Evolutionary conservation across 345 rosid species (phyloP), one percentile per base, ranked within the genome.

Genomic region (Gossypium ekmanianum): DNA sequence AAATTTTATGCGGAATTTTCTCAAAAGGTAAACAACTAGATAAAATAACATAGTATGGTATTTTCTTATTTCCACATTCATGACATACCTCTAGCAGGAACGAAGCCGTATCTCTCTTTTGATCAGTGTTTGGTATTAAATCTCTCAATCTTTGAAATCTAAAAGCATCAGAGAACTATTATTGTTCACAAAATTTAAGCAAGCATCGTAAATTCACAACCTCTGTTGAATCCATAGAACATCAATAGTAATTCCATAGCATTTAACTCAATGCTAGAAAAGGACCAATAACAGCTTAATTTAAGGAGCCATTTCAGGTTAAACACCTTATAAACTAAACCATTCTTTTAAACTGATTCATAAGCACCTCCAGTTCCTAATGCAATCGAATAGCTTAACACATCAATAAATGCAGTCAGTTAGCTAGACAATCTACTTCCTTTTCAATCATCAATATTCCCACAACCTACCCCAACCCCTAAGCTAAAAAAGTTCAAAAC

Each of bases 71-170:
- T 24, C 22, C 20, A 45, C 16, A 27, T 71, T 71, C 65, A 45
- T 7, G 26, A 44, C 44, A 17, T 81, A 93, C 99, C 99, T 93
- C 99, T 80, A 91, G 81, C 43, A 96, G 84, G 82, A 96, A 93
- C 0, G 99, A 96, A 11, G 99, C 98, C 0, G 94, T 96, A 79
- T 96, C 99, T 73, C 92, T 83, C 79, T 93, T 96, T 66, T 96
- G 98, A 52, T 96, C 97, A 75, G 91, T 82, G 73, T 89, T 86
- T 5, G 98, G 97, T 81, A 96, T 90, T 43, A 96, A 84, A 20
- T 87, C 98, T 88, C 99, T 93, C 88, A 96, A 82, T 76, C 81
- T 86, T 89, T 95, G 99, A 85, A 95, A 95, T 76, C 97, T 95
- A 93, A 80, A 76, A 76, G 29, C 74, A 65, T 65, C 3, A 57